Base-by-base conservation (phyloP, 2,329 filamentous ascomycete species). In the Diaporthe sp. region DNA sequence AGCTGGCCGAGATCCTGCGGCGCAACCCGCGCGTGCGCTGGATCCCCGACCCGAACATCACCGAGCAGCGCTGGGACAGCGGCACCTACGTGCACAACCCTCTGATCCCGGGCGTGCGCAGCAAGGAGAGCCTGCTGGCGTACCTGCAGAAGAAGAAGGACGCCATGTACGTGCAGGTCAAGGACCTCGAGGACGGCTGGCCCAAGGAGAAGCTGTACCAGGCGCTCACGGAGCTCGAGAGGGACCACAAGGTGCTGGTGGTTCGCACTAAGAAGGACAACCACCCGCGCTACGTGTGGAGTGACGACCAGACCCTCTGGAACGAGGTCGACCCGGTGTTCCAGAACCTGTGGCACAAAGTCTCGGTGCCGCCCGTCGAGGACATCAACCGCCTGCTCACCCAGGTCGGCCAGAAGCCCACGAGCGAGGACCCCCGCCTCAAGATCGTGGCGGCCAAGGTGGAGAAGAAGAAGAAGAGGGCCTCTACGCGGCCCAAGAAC, bases 111-210 rank as follows among this genome's bases (percentile, higher is more conserved):
- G 92, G 94, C 76, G 96, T 99, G 75, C 92, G 91, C 78, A 92
- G 91, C 79, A 91, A 92, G 74, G 92, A 93, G 51, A 92, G 95
- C 79, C 90, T 99, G 71, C 91, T 97, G 71, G 90, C 90, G 72
- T 93, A 94, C 81, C 90, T 99, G 42, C 95, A 98, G 84, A 88
- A 89, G 71, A 95, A 96, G 84, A 91, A 91, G 70, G 95, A 95
- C 74, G 94, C 94, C 1, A 92, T 93, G 77, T 95, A 94, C 17
- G 90, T 98, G 71, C 89, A 89, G 50, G 94, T 98, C 76, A 95
- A 95, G 82, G 95, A 98, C 79, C 89, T 99, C 76, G 97, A 98
- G 84, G 97, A 99, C 82, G 97, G 97, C 76, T 99, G 97, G 97
- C 92, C 93, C 32, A 92, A 93, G 79, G 97, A 95, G 80, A 58